Evolutionary conservation across 2,329 filamentous ascomycete genomes (phyloP).

Genomic region (Cryphonectria naterciae): DNA sequence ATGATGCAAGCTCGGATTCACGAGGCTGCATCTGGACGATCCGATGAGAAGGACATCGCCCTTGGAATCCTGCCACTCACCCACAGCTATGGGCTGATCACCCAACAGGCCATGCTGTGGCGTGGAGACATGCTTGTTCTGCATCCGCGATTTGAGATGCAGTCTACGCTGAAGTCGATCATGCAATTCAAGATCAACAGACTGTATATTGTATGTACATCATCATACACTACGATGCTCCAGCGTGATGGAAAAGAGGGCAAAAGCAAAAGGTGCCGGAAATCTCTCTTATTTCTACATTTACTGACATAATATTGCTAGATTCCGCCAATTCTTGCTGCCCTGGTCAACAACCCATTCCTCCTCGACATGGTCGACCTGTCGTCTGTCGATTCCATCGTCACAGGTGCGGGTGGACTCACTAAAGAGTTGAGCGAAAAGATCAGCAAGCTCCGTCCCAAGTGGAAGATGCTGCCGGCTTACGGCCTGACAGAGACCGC

Average conservation of each 20-base stretch:
- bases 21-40: not conserved
- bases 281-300: not conserved
- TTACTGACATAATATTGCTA: not conserved
- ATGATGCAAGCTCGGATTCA: not conserved
- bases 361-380: not conserved
- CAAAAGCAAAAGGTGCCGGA: too few relatives aligned
- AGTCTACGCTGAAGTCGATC: not conserved
- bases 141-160: not conserved
- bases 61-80: not conserved
- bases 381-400: not conserved
- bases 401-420: not conserved
- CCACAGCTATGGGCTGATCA: not conserved
- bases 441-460: not conserved
- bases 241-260: too few relatives aligned
- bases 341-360: not conserved
- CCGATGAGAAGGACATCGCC: not conserved
- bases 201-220: not conserved
- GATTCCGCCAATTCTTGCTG: not conserved
- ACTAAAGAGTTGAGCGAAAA: not conserved
- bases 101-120: not conserved
- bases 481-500: not conserved
- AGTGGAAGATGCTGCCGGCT: not conserved
- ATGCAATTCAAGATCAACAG: conserved; percentile 1
- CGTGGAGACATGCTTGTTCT: not conserved
- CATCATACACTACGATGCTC: not conserved